These are phyloP conservation scores for Podosphaera leucotricha DNA, from an alignment of 2,329 filamentous ascomycete species.

Conservation along the genomic window DNA sequence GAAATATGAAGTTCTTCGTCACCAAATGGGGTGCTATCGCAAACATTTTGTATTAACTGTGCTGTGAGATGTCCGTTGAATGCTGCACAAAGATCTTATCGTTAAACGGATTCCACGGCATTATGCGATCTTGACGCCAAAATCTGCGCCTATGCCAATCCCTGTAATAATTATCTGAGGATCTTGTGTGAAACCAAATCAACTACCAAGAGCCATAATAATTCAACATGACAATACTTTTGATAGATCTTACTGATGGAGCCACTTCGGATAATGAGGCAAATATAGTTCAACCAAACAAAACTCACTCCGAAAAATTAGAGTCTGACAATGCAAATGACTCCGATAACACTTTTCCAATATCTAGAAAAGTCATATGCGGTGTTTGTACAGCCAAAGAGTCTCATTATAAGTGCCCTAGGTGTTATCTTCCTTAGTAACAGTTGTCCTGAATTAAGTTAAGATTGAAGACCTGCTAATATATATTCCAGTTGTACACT, in stretches of 20 bases:
- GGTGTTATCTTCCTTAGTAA: conserved; percentile 34
- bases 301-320: not conserved
- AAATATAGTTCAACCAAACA: not conserved
- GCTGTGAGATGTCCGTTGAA: too few species aligned
- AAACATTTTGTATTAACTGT: too few species aligned
- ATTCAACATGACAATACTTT: not conserved
- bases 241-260: not conserved
- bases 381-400: conserved; percentile 27
- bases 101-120: too few species aligned
- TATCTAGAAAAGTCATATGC: conserved; percentile 19
- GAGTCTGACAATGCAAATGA: not conserved
- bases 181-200: not conserved
- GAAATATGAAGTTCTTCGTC: not conserved
- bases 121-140: too few species aligned
- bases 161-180: not conserved
- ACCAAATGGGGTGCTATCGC: not conserved
- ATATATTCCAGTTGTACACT: conserved; percentile 28
- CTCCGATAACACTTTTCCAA: not conserved
- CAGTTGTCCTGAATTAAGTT: conserved; percentile 11
- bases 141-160: not conserved
- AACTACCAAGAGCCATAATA: not conserved
- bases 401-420: conserved; percentile 39
- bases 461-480: conserved; percentile 2
- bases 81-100: too few species aligned
- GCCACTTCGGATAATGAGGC: not conserved